Percentiles rank a stretch among this genome's conserved stretches.
Conservation (phyloP, 441 rosid species). For the Flueggea neowawraea region DNA sequence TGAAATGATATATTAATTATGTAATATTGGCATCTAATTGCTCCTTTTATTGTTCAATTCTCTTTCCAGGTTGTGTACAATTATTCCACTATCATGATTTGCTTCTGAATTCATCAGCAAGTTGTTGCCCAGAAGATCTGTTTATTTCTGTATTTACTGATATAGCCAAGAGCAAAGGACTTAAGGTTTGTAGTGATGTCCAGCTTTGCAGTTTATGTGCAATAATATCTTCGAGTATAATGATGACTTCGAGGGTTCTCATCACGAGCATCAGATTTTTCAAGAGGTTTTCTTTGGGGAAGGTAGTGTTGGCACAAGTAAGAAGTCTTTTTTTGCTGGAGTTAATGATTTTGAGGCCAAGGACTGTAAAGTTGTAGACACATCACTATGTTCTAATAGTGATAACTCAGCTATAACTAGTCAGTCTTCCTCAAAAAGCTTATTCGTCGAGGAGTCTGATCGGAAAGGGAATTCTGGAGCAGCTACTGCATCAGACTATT, state of each 20-base stretch:
- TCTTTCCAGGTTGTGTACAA: no score
- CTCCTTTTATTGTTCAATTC: no score
- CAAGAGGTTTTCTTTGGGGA: constrained; percentile 57
- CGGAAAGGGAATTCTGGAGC: constrained; percentile 27
- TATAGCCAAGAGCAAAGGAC: constrained; percentile 11
- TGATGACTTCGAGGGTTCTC: constrained; percentile 67
- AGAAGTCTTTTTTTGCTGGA: constrained; percentile 47
- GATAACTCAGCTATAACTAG: constrained; percentile 61
- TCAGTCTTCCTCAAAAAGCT: constrained; percentile 37
- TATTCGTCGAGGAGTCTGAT: constrained; percentile 31
- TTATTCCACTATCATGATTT: no score
- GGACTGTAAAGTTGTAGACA: constrained; percentile 33
- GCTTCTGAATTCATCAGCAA: neutral
- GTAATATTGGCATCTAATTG: no score
- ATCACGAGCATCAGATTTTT: constrained; percentile 52
- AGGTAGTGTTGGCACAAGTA: constrained; percentile 33
- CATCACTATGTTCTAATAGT: constrained; percentile 50
- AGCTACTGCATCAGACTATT: constrained; percentile 28
- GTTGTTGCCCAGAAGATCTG: neutral
- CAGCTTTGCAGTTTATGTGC: constrained; percentile 24
- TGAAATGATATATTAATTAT: no score
- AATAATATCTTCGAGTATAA: constrained; percentile 3
- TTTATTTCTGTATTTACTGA: constrained; percentile 8
- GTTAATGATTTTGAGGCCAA: constrained; percentile 41
- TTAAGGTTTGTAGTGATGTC: constrained; percentile 34